Base-by-base conservation (phyloP, 371 early-diverging fungal species). In the Capillidium heterosporum region DNA sequence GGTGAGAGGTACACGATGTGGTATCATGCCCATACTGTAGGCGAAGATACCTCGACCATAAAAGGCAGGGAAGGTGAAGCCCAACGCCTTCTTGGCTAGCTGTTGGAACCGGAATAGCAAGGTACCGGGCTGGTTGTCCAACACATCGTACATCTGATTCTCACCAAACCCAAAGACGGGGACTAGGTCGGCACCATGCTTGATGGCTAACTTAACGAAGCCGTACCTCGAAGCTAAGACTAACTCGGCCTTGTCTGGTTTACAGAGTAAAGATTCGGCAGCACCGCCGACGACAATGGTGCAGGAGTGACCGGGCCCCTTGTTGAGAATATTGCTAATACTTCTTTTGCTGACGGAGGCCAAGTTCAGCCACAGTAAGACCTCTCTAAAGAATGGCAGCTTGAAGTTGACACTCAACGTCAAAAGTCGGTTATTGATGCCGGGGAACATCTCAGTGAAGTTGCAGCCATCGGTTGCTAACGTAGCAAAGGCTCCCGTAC, bases 121-220 rank as follows among this genome's bases (percentile, higher is more conserved):
- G 17, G 81, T 74, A 15, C 71, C 74, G 24, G 67, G 39, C 40
- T 61, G 49, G 50, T 75, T 77, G 58, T 72, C 71, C 28, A 81
- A 65, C 42, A 82, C 78, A 49, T 74, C 73, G 56, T 78, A 88
- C 10, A 88, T 58, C 26, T 87, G 84, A 65, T 87, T 87, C 62
- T 89, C 89, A 41, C 89, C 89, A 72, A 89, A 87, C 0, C 76
- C 72, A 58, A 82, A 76, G 0, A 79, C 71, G 10, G 89, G 89
- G 0, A 86, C 84, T 27, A 87, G 59, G 7, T 71, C 68, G 15
- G 83, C 80, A 0, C 73, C 65, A 32, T 41, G 19, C 55, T 71
- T 69, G 32, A 89, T 78, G 3, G 89, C 89, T 53, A 85, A 61
- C n/a, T 83, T 80, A 64, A 88, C 77, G 59, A 89, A 89, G 3